Base-by-base conservation (phyloP, 1,139 yeast genomes). In the Wickerhamomyces sp. region DNA sequence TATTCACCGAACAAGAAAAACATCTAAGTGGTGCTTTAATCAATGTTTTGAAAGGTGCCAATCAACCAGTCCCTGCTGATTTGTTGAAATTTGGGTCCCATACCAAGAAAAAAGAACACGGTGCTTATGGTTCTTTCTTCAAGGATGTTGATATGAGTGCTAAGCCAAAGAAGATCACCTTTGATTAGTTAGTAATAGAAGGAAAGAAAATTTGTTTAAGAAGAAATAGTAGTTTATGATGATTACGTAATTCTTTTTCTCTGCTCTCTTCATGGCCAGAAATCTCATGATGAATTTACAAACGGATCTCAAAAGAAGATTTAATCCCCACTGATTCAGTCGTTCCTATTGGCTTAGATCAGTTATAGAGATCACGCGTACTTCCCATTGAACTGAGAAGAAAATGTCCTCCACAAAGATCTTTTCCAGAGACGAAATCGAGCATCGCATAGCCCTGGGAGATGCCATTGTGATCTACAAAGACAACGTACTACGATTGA, bases 41-140 rank as follows among this genome's bases (percentile, higher is more conserved):
- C 70, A 93, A 93, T 63, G 90, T 93, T 42, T 73, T 93, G 58
- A 78, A 95, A 56, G 96, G 95, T 52, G 99, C 98, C 33, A 81
- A 84, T 66, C 99, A 93, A 70, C 84, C 84, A 2, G 98, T 93
- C 46, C 99, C 99, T n/a, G 97, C 89, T 45, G 99, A 90, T 51
- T 74, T 93, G 62, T 76, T 89, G 64, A 93, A 91, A 66, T 93
- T 91, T 59, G 99, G 99, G 41, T 90, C 96, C 15, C 98, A 93
- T 68, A 93, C 99, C 30, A 93, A 93, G 73, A 91, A 89, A 83
- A 93, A 93, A 75, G 90, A 90, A 57, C 99, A 93, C 62, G 80
- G 93, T 54, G 96, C 91, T 10, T 93, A 93, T 60, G 99, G 99
- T 56, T 97, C 98, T 0, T 93, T 93, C 72, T 93, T 73, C 73